Evolutionary conservation across 164 flowering plant species (phyloP).

Genomic region (Nymphaea thermarum): DNA sequence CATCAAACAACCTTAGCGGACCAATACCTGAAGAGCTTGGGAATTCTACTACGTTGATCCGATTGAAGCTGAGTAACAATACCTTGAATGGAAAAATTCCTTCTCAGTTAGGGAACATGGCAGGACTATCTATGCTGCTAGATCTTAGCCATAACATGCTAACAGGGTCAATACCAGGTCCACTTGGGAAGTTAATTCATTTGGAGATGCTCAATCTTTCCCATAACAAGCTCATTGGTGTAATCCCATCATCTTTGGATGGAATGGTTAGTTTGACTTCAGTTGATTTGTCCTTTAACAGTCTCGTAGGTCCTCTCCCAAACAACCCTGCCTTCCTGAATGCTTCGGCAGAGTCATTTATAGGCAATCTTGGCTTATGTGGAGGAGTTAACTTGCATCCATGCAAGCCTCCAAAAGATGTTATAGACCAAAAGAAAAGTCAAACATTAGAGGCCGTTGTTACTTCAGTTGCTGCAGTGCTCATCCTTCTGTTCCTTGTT

Average conservation of each 20-base stretch:
- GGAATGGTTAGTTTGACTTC: conserved; percentile 17
- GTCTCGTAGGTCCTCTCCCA: conserved; percentile 36
- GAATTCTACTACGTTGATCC: background rate
- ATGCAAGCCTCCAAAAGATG: background rate
- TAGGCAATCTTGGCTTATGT: conserved; percentile 27
- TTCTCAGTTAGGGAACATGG: conserved; percentile 25
- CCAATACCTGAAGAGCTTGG: conserved; percentile 10
- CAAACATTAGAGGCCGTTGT: background rate
- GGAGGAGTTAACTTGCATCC: conserved; percentile 14
- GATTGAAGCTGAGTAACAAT: conserved; percentile 36
- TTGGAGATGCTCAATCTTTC: conserved; percentile 42
- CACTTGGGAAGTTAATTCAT: conserved; percentile 18
- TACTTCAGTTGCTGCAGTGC: background rate
- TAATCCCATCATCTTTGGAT: conserved; percentile 23
- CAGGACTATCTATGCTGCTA: conserved; percentile 15
- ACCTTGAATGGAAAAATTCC: conserved; percentile 27
- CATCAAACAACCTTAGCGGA: too few relatives aligned
- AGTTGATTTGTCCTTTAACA: conserved; percentile 41
- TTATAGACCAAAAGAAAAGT: background rate
- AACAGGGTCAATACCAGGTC: conserved; percentile 33
- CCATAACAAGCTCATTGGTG: conserved; percentile 35
- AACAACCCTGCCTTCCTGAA: conserved; percentile 6
- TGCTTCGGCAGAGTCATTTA: conserved; percentile 2
- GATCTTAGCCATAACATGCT: conserved; percentile 49
- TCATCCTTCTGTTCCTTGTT: background rate